Base-by-base conservation (phyloP, 108 stramenopile species). In the Nitzschia sp. region DNA sequence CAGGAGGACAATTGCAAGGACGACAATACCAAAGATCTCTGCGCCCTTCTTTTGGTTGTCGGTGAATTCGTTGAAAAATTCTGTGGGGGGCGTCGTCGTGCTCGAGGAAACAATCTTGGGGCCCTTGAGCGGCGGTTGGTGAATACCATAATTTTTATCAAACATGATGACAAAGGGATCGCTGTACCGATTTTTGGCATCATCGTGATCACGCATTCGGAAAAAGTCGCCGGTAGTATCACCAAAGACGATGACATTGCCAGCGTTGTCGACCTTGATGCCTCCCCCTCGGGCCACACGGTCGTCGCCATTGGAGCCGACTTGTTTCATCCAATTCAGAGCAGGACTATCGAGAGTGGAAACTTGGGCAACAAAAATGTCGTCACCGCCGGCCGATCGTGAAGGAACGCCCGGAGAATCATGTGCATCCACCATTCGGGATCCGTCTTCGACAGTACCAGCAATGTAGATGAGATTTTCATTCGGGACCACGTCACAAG, bases 161-260 rank as follows among this genome's bases (percentile, higher is more conserved):
- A 72, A 63, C 30, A 55, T 36, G 62, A 72, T 72, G 35, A 72
- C 38, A 44, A 72, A 63, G 30, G 36, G 23, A 55, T 72, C 71
- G 28, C 19, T 45, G n/a, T 27, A 6, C 8, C 30, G 56, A 17
- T 41, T 17, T 11, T 41, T 25, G 11, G 28, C 26, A 2, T 45
- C 38, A 0, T 46, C 48, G 3, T 58, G 38, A 13, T 36, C 3
- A 26, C 69, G 70, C 6, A 26, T 32, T 15, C 82, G 72, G 35
- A 57, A 71, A 28, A 80, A 65, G 19, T 23, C n/a, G 45, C 82
- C 79, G 36, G 36, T 36, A 1, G 82, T 84, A 36, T 77, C 74
- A 23, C 82, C 82, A 29, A 63, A 68, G 0, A 80, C 30, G 45
- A 84, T 31, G 27, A 72, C 79, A 69, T 84, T 77, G 3, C 77